Evolutionary conservation across 805 yeast genomes (phyloP).

Genomic region (Candida michaelii): DNA sequence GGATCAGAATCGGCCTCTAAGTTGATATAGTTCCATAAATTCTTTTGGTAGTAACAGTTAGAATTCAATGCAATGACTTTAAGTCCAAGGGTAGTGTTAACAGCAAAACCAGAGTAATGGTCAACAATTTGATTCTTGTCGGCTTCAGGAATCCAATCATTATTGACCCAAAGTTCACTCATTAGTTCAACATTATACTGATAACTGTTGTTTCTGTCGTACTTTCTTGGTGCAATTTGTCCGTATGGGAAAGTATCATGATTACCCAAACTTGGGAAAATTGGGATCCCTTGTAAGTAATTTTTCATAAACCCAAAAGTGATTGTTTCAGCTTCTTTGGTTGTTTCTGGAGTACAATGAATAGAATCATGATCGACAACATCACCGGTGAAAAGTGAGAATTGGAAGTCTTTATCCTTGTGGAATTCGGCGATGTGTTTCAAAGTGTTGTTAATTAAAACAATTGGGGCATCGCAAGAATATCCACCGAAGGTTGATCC

Average conservation of each 20-base stretch:
- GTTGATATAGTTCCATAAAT: conserved; percentile 52
- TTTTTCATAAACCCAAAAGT: conserved; percentile 62
- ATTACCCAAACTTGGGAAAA: conserved; percentile 64
- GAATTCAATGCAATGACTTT: conserved; percentile 60
- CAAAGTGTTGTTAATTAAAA: conserved; percentile 58
- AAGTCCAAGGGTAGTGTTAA: conserved; percentile 46
- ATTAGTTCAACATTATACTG: conserved; percentile 40
- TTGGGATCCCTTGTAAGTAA: conserved; percentile 51
- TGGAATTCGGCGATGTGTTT: conserved; percentile 20
- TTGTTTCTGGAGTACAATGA: conserved; percentile 55
- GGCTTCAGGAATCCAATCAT: conserved; percentile 36
- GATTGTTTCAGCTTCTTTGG: conserved; percentile 69
- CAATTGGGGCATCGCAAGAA: conserved; percentile 64
- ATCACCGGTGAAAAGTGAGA: conserved; percentile 72
- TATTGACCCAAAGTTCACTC: conserved; percentile 35
- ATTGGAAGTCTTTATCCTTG: conserved; percentile 45
- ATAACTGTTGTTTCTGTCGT: conserved; percentile 27
- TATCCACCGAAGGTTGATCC: conserved; percentile 65
- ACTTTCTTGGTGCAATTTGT: conserved; percentile 54
- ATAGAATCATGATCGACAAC: conserved; percentile 66
- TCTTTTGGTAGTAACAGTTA: conserved; percentile 65
- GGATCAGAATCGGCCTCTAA: conserved; percentile 52
- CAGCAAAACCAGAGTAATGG: conserved; percentile 47
- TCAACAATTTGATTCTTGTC: conserved; percentile 27
- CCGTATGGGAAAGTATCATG: conserved; percentile 76